Conservation (phyloP, 1,284 basidiomycete species). For the Heliocybe sulcata region DNA sequence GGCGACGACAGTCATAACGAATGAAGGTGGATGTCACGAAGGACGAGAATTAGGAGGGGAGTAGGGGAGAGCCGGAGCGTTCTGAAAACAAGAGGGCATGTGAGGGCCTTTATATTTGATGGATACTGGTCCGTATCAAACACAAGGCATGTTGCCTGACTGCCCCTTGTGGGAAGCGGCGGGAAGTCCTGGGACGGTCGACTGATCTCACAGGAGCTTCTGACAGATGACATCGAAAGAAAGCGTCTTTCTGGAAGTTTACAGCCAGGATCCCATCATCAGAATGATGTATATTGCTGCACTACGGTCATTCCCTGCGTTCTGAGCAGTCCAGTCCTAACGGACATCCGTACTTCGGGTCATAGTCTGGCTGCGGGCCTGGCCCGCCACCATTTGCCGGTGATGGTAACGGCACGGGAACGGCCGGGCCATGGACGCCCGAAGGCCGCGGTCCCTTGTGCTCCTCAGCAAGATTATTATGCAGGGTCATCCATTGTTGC, state of each 20-base stretch:
- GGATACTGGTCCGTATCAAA: not conserved
- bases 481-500: not conserved
- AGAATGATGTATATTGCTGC: too few relatives aligned
- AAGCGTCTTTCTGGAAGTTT: not conserved
- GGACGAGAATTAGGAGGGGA: conserved; percentile 2
- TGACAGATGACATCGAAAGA: not conserved
- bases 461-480: not conserved
- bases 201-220: not conserved
- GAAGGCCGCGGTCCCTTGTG: not conserved
- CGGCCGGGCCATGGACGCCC: too few relatives aligned
- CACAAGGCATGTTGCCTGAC: not conserved
- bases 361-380: too few relatives aligned
- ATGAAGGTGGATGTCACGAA: conserved; percentile 3
- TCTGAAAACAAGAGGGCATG: not conserved
- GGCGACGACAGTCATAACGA: conserved; percentile 21
- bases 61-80: conserved; percentile 1
- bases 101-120: not conserved
- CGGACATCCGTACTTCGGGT: too few relatives aligned
- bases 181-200: not conserved
- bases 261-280: not conserved
- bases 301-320: too few relatives aligned
- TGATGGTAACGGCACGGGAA: too few relatives aligned
- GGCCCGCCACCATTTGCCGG: too few relatives aligned
- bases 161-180: not conserved
- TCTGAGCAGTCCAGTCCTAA: too few relatives aligned